Base-by-base conservation (phyloP, 352 stramenopile species). In the Pythium chondricola region DNA sequence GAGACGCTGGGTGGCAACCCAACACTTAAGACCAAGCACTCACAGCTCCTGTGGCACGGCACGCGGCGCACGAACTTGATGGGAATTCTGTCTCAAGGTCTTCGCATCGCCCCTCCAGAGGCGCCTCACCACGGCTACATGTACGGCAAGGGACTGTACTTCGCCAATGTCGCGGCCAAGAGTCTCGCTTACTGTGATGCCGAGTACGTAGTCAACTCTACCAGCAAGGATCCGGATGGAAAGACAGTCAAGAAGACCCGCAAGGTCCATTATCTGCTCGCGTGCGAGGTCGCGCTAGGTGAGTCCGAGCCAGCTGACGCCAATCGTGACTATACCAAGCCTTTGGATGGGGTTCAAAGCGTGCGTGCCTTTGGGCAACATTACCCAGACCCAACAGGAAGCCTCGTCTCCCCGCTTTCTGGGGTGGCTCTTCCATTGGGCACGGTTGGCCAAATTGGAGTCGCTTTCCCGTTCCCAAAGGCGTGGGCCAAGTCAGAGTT, bases 121-220 rank as follows among this genome's bases (percentile, higher is more conserved):
- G 83, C 82, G 17, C 82, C 82, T n/a, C 67, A 78, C 24, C 76
- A 85, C 20, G 85, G 85, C 2, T 91, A 88, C 55, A 65, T 74
- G 29, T 95, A 91, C 40, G 85, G 84, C 38, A 95, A 93, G 37
- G 85, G 85, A 0, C 26, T 95, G 24, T 95, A 95, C 44, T 95
- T 93, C 42, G 82, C 85, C 1, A 83, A 95, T 43, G 65, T 83
- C 16, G 54, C 78, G 1, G 53, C 67, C n/a, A 92, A 92, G 61
- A 92, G 80, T 40, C 50, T 92, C 13, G 65, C 73, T 37, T 92
- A 92, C 56, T 89, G 79, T 32, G 75, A 76, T 30, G 29, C 57
- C 1, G 64, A 67, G 14, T 91, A 88, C 52, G 57, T 42, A 20
- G 64, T 88, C 13, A 66, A 60, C 6, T 58, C 59, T 21, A 54